Percentiles rank a stretch among this genome's conserved stretches.
These are phyloP conservation scores for Ramularia endophylla DNA, from an alignment of 2,329 filamentous ascomycete genomes.

Conservation along the genomic window DNA sequence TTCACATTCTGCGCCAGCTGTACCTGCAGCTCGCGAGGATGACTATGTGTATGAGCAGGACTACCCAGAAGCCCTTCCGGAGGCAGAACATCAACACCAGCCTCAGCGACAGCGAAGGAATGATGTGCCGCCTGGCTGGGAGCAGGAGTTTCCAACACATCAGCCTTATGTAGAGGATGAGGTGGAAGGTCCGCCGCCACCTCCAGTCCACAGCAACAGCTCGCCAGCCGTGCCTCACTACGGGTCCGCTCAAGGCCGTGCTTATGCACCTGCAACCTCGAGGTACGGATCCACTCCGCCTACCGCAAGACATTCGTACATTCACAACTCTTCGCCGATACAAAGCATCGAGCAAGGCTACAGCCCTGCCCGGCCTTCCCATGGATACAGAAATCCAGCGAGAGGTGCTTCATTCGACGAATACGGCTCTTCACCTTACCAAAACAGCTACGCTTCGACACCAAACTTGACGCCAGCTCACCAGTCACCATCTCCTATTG, in stretches of 20 bases:
- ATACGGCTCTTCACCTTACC: constrained; percentile 22
- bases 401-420: constrained; percentile 27
- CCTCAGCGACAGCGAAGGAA: constrained; percentile 22
- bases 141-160: constrained; percentile 21
- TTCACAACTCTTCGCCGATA: constrained; percentile 25
- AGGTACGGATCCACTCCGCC: constrained; percentile 22
- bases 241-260: constrained; percentile 9
- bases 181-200: constrained; percentile 27
- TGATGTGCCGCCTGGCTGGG: constrained; percentile 25
- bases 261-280: constrained; percentile 15
- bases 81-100: constrained; percentile 29
- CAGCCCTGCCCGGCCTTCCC: constrained; percentile 19
- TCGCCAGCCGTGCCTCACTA: constrained; percentile 27
- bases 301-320: constrained; percentile 20
- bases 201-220: constrained; percentile 33
- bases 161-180: constrained; percentile 22
- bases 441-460: constrained; percentile 26
- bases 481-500: constrained; percentile 21
- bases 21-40: constrained; percentile 54
- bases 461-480: constrained; percentile 18
- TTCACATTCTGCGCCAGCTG: constrained; percentile 40
- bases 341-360: constrained; percentile 28
- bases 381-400: constrained; percentile 15
- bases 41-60: constrained; percentile 19
- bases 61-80: constrained; percentile 29